A percentile compares a stretch with the other conserved stretches of the same genome.
Conservation (phyloP, 257 asterid genomes). For the Verbena officinalis region DNA sequence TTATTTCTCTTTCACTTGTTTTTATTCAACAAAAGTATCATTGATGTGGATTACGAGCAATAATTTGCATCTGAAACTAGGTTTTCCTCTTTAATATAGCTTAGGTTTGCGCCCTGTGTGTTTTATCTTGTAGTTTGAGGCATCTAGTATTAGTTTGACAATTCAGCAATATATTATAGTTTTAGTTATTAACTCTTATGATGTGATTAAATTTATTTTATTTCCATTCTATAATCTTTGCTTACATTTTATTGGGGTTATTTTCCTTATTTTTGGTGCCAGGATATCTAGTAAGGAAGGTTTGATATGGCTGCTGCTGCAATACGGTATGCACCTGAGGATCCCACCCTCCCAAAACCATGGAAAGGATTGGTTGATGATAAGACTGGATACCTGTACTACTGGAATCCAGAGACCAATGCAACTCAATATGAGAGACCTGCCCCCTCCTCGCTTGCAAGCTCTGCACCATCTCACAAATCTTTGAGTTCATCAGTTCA, state of each 20-base stretch:
- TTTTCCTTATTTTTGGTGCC: slow-evolving; percentile 17
- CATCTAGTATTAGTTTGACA: background rate
- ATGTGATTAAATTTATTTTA: background rate
- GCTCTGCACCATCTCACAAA: slow-evolving; percentile 49
- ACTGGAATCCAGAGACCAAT: slow-evolving; percentile 97
- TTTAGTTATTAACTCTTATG: background rate
- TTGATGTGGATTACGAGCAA: no score
- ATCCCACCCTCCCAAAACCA: slow-evolving; percentile 91
- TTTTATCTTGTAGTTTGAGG: background rate
- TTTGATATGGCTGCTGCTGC: slow-evolving; percentile 66
- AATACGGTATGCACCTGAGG: slow-evolving; percentile 91
- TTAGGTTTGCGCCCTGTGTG: background rate
- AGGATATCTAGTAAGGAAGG: slow-evolving; percentile 33
- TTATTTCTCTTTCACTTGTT: no score
- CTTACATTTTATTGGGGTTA: background rate
- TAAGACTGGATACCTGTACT: slow-evolving; percentile 84
- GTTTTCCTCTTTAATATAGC: background rate
- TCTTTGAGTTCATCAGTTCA: slow-evolving; percentile 66
- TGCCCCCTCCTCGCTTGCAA: slow-evolving; percentile 39
- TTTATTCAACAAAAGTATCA: no score
- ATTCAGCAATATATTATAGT: background rate
- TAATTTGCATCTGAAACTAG: no score
- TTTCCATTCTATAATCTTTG: background rate
- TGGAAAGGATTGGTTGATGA: slow-evolving; percentile 94
- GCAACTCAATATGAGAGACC: slow-evolving; percentile 93